These are phyloP conservation scores for Tuber aestivum DNA, from an alignment of 495 filamentous ascomycete genomes.

Conservation along the genomic window DNA sequence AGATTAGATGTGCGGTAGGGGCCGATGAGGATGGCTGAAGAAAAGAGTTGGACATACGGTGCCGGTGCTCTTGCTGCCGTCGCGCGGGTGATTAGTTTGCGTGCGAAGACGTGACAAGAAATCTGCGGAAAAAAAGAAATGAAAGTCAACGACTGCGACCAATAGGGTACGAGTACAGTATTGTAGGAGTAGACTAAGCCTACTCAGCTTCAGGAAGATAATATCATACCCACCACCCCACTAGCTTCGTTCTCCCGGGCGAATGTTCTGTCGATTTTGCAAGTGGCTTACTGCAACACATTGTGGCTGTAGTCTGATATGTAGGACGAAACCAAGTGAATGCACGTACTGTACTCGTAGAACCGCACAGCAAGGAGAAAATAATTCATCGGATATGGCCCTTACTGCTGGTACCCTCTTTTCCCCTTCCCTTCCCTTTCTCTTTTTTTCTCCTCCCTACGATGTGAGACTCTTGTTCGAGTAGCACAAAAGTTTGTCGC, in stretches of 20 bases:
- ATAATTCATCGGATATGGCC: background rate
- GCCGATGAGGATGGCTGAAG: background rate
- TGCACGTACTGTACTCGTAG: too few relatives aligned
- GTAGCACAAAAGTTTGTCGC: too few relatives aligned
- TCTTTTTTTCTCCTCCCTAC: too few relatives aligned
- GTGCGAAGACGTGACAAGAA: background rate
- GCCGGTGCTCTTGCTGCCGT: background rate
- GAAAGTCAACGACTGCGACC: background rate
- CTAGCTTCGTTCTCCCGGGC: background rate
- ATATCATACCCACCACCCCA: background rate
- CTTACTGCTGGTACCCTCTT: background rate
- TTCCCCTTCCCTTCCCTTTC: too few relatives aligned
- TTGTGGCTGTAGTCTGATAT: background rate
- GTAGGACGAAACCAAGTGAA: background rate
- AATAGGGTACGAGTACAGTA: too few relatives aligned
- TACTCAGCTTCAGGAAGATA: background rate
- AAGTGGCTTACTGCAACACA: background rate
- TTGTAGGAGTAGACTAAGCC: background rate
- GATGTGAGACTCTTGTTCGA: too few relatives aligned
- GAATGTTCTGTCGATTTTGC: background rate
- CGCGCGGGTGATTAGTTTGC: background rate
- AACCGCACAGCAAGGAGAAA: background rate
- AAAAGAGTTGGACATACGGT: background rate
- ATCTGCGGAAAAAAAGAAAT: background rate
- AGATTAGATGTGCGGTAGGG: background rate